phyloP scores from a whole-genome alignment of 805 yeast genomes.

The Candida ficus region DNA sequence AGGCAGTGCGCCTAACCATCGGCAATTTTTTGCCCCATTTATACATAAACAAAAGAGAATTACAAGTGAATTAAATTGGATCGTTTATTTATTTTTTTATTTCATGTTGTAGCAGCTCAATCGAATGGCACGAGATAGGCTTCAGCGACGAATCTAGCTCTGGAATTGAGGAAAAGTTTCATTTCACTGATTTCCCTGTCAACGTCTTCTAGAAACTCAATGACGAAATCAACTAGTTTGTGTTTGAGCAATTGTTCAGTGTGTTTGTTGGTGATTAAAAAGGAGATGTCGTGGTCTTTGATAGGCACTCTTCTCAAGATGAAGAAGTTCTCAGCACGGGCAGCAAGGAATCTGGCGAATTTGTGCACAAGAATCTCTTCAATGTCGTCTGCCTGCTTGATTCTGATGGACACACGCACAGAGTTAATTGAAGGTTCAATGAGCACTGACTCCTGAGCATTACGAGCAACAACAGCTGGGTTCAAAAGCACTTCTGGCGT shows the following conservation, averaged over 20 bases:
- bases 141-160: constrained; percentile 97
- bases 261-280: constrained; percentile 88
- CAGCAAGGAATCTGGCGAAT: constrained; percentile 88
- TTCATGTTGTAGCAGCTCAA: constrained; percentile 21
- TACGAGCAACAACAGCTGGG: constrained; percentile 86
- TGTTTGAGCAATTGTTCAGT: constrained; percentile 94
- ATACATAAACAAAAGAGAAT: no score
- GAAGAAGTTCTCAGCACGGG: constrained; percentile 92
- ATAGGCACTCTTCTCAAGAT: constrained; percentile 89
- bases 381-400: constrained; percentile 97
- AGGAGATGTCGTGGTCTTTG: constrained; percentile 88
- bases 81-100: neutral
- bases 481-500: constrained; percentile 82
- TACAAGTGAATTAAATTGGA: neutral
- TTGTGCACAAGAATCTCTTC: constrained; percentile 92
- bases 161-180: constrained; percentile 93
- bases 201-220: constrained; percentile 98
- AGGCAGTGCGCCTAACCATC: neutral
- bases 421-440: constrained; percentile 95
- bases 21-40: neutral
- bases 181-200: constrained; percentile 98
- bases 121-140: constrained; percentile 90
- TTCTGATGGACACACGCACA: constrained; percentile 82
- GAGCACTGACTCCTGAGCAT: constrained; percentile 86
- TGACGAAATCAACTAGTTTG: constrained; percentile 91